These are phyloP conservation scores for Trichoderma guizhouense DNA, from an alignment of 2,329 filamentous ascomycete species.

Conservation along the genomic window DNA sequence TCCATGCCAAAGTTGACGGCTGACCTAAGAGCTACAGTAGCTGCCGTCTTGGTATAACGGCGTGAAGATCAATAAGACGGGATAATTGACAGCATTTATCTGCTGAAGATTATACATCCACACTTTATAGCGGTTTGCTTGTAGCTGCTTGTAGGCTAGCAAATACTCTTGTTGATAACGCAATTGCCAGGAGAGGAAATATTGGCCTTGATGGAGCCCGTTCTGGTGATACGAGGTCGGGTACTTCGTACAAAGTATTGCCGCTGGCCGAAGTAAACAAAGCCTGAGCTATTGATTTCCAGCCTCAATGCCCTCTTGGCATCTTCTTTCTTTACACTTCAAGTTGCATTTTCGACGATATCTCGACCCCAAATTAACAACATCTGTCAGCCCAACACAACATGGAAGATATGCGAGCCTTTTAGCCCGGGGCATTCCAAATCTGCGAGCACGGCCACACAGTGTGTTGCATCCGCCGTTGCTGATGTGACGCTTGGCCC, in stretches of 20 bases:
- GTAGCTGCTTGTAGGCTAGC: background rate
- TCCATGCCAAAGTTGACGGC: background rate
- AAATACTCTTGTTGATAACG: background rate
- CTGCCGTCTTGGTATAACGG: background rate
- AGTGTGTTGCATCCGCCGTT: constrained; percentile 1
- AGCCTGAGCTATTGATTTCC: background rate
- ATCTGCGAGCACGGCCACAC: background rate
- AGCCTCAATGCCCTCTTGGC: background rate
- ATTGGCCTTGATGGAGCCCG: background rate
- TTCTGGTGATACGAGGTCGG: background rate
- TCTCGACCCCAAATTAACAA: background rate
- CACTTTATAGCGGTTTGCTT: background rate
- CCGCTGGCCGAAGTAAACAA: background rate
- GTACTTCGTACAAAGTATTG: constrained; percentile 3
- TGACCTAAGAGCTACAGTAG: constrained; percentile 6
- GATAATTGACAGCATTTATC: background rate
- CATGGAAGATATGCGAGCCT: background rate
- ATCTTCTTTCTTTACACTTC: background rate
- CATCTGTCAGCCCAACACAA: background rate
- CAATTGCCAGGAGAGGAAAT: background rate
- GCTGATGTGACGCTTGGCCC: constrained; percentile 9
- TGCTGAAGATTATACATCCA: background rate
- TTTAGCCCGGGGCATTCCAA: background rate
- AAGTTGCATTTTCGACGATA: background rate
- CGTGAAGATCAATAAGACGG: background rate